Base-by-base conservation (phyloP, 2,329 filamentous ascomycete genomes). In the Byssoonygena ceratinophila region DNA sequence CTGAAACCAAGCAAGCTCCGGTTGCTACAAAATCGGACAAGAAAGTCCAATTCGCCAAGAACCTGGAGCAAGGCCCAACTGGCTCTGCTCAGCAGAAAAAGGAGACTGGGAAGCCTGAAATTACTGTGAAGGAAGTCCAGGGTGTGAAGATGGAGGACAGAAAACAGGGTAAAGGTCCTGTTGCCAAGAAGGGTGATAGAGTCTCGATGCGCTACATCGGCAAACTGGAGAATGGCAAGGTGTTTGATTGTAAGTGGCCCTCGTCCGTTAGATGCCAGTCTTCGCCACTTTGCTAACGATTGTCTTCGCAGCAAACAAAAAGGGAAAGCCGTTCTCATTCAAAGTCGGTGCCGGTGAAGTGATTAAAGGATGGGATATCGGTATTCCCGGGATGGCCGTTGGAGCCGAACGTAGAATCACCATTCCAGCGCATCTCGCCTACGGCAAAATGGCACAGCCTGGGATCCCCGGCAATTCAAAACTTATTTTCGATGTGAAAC, bases 41-140 rank as follows among this genome's bases (percentile, higher is more conserved):
- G 82, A 97, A 96, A 78, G 92, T 98, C 56, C 88, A 95, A 71
- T 98, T 98, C 69, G 91, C 92, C 67, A 96, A 97, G 80, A 90
- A 97, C 72, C 87, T 98, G 58, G 92, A 97, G 77, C 89, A 94
- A 72, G 92, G 92, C 55, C 92, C 92, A 58, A 94, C 89, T 40
- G 82, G 83, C 59, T 83, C 86, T 53, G 74, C 79, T 59, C 71
- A 74, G 56, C 71, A 71, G 53, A 64, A 68, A 58, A 69, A 75
- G 64, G 57, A 66, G 18, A 63, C 65, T 37, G 65, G 71, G 61
- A 77, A 76, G 65, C 71, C 58, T 74, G 75, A 66, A 70, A 14
- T 11, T 27, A 37, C 77, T 57, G 78, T 87, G 64, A 92, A 87
- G 76, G 81, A 81, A 53, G 82, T 97, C 52, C 79, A 90, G 66